Percentiles rank a stretch among this genome's conserved stretches.
phyloP scores from a whole-genome alignment of 176 grass and related monocot species.

The Oryza punctata region DNA sequence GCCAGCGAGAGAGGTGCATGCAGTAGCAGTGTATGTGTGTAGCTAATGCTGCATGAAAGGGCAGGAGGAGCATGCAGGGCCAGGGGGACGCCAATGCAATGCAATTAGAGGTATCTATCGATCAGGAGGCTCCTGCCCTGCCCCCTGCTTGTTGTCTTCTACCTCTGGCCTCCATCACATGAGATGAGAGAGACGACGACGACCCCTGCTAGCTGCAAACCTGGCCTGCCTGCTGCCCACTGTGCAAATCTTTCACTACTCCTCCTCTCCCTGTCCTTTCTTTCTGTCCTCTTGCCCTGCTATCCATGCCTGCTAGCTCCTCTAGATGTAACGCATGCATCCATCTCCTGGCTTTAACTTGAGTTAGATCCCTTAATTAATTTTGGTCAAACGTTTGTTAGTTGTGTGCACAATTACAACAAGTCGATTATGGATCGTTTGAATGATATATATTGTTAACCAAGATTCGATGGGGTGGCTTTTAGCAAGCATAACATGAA shows the following conservation, averaged over 20 bases:
- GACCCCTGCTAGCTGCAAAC: neutral
- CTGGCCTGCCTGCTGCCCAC: neutral
- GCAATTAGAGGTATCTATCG: too few relatives aligned
- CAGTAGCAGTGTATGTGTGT: neutral
- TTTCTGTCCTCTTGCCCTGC: slow-evolving; percentile 24
- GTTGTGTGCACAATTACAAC: neutral
- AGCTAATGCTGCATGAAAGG: neutral
- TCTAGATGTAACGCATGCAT: neutral
- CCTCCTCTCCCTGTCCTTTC: slow-evolving; percentile 25
- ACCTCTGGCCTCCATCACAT: slow-evolving; percentile 34
- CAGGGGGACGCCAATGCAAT: neutral
- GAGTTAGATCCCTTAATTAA: neutral
- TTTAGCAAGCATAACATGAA: too few relatives aligned
- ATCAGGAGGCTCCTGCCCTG: too few relatives aligned
- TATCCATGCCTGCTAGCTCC: neutral
- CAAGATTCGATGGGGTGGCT: too few relatives aligned
- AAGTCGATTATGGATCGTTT: neutral
- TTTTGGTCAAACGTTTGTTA: neutral
- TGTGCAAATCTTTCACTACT: slow-evolving; percentile 36
- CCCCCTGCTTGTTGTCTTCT: slow-evolving; percentile 11
- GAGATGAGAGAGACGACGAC: slow-evolving; percentile 4
- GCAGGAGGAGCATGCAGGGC: too few relatives aligned
- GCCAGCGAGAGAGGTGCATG: neutral
- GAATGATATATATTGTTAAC: too few relatives aligned
- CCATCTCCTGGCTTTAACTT: neutral